Conservation (phyloP, 352 stramenopile genomes). For the Peronospora farinosa region DNA sequence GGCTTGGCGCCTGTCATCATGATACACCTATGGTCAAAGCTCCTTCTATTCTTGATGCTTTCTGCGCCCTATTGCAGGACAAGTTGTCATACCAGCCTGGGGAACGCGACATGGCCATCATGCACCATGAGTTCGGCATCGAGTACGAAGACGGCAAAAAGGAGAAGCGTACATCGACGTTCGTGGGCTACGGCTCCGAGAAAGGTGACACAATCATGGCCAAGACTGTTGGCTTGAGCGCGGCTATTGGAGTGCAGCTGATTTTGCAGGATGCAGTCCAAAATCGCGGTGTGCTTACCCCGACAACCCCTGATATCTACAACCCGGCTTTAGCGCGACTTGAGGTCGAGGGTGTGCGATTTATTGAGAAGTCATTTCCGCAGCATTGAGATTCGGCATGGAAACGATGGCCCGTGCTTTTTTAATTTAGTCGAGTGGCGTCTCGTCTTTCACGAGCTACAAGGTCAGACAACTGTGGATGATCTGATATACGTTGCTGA, state of each 20-base stretch:
- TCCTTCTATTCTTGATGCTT: constrained; percentile 70
- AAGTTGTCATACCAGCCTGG: constrained; percentile 85
- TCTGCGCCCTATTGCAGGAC: constrained; percentile 82
- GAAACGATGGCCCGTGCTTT: too few relatives aligned
- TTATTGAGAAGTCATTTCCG: constrained; percentile 76
- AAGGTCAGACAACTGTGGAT: too few relatives aligned
- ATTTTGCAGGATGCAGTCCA: constrained; percentile 88
- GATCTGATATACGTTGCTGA: too few relatives aligned
- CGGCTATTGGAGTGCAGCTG: constrained; percentile 90
- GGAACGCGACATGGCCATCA: constrained; percentile 94
- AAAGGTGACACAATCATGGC: constrained; percentile 92
- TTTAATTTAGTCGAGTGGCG: too few relatives aligned
- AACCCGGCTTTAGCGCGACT: constrained; percentile 71
- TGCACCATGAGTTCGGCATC: constrained; percentile 88
- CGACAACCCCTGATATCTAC: constrained; percentile 89
- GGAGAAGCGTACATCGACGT: constrained; percentile 86
- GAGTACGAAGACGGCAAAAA: constrained; percentile 72
- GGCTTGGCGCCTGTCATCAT: constrained; percentile 62
- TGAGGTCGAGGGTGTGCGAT: constrained; percentile 82
- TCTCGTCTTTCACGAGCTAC: too few relatives aligned
- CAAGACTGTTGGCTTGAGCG: constrained; percentile 92
- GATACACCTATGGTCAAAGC: constrained; percentile 49
- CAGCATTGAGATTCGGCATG: too few relatives aligned
- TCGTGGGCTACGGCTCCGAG: constrained; percentile 89
- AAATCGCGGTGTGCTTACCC: constrained; percentile 80